A percentile compares a stretch with the other conserved stretches of the same genome.
phyloP scores from a whole-genome alignment of 176 grass and related monocot genomes.

The Aegilops longissima region DNA sequence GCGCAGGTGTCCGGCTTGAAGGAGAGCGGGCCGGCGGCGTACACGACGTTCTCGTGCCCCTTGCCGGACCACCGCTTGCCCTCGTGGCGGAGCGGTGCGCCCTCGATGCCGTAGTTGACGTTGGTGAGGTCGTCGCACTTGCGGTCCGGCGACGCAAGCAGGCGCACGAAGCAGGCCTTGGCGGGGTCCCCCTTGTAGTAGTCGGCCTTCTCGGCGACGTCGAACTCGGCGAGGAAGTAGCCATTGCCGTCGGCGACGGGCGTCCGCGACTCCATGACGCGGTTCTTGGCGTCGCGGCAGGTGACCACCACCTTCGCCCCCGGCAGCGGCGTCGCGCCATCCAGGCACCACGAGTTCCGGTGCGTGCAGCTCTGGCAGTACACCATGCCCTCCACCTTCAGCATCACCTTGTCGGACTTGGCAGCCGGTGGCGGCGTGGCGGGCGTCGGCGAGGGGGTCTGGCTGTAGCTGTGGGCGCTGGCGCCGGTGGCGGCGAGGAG shows the following conservation, averaged over 20 bases:
- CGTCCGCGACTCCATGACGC: conserved; percentile 26
- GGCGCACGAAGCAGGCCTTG: conserved; percentile 65
- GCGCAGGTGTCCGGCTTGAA: conserved; percentile 54
- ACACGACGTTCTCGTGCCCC: conserved; percentile 33
- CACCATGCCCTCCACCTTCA: conserved; percentile 61
- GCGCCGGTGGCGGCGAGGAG: conserved; percentile 13
- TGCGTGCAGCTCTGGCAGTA: conserved; percentile 62
- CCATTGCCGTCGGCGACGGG: conserved; percentile 32
- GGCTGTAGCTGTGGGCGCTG: not conserved
- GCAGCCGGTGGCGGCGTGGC: not conserved
- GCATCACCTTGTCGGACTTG: conserved; percentile 23
- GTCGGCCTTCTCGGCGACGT: not conserved
- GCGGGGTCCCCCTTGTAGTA: conserved; percentile 25
- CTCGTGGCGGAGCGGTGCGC: conserved; percentile 45
- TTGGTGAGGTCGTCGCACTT: conserved; percentile 56
- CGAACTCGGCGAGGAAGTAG: conserved; percentile 59
- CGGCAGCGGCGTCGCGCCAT: conserved; percentile 43
- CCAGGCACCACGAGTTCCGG: conserved; percentile 39
- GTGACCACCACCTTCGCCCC: conserved; percentile 51
- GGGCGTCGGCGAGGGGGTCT: not conserved
- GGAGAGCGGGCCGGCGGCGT: conserved; percentile 48
- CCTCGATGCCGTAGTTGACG: conserved; percentile 54
- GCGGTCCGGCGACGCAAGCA: conserved; percentile 56
- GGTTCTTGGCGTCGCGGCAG: conserved; percentile 68
- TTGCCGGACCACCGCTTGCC: conserved; percentile 36